These are phyloP conservation scores for Lactifluus subvellereus DNA, from an alignment of 768 basidiomycete genomes.

Conservation along the genomic window DNA sequence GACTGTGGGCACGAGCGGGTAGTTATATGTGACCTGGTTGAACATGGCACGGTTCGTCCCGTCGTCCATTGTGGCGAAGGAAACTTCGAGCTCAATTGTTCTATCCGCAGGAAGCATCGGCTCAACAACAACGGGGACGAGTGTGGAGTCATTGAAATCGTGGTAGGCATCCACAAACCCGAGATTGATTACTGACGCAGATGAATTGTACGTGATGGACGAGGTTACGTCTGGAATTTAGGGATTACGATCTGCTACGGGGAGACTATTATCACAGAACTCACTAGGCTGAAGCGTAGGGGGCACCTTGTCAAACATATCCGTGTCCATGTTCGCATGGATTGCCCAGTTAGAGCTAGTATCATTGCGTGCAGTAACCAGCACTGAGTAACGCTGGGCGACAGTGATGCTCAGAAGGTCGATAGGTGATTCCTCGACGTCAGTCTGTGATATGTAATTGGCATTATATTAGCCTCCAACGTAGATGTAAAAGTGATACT, in stretches of 20 bases:
- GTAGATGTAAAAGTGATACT: slow-evolving; percentile 27
- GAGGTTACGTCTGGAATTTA: slow-evolving; percentile 66
- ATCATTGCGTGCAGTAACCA: slow-evolving; percentile 88
- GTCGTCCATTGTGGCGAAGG: slow-evolving; percentile 80
- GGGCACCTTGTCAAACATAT: slow-evolving; percentile 86
- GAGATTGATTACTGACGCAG: slow-evolving; percentile 45
- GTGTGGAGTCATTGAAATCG: slow-evolving; percentile 57
- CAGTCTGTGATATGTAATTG: slow-evolving; percentile 43
- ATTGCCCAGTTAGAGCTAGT: slow-evolving; percentile 77
- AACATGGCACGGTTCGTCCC: slow-evolving; percentile 83
- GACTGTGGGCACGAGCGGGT: slow-evolving; percentile 66
- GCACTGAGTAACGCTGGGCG: slow-evolving; percentile 89
- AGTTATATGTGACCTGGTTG: slow-evolving; percentile 62
- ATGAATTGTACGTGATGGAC: slow-evolving; percentile 66
- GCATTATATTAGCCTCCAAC: not conserved
- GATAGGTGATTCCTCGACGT: slow-evolving; percentile 66
- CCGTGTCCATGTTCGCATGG: slow-evolving; percentile 84
- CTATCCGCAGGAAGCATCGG: slow-evolving; percentile 48
- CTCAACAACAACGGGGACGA: slow-evolving; percentile 57
- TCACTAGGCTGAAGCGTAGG: slow-evolving; percentile 65
- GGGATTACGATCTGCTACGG: not conserved
- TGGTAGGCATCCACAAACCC: slow-evolving; percentile 52
- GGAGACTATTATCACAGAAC: slow-evolving; percentile 26
- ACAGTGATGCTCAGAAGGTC: slow-evolving; percentile 71
- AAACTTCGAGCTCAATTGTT: slow-evolving; percentile 63